Base-by-base conservation (phyloP, 176 grass and related monocot genomes). In the Sorghum bicolor region DNA sequence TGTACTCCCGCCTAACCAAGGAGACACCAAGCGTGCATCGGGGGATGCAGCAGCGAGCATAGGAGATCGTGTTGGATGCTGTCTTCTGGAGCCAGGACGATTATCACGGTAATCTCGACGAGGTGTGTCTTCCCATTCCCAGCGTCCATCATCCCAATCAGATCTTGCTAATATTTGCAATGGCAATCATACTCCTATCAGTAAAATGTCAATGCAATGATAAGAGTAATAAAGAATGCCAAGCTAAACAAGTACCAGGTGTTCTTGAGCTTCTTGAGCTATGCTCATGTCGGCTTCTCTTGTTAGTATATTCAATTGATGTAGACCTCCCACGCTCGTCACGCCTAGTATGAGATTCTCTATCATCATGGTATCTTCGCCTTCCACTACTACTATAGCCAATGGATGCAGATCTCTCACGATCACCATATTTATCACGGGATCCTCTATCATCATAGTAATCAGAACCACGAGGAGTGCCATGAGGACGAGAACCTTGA, bases 71-170 rank as follows among this genome's bases (percentile, higher is more conserved):
- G 86, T 87, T 75, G 92, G 82, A 84, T 86, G 76, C 8, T 88
- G 80, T 61, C 93, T 99, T 41, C 71, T 83, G 74, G 89, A 90
- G 37, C 81, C 55, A 70, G 91, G 81, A 2, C 88, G 83, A 39
- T 70, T 83, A 47, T 96, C 93, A 57, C 85, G 88, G 80, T 86
- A 88, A 44, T 90, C 85, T 62, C 74, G 88, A 45, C 66, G 87
- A 61, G 96, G 96, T 22, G 96, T 94, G 77, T 99, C 96, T 83
- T 99, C 93, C 96, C 96, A 99, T 75, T 99, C 96, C 93, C 87
- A 96, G 79, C 81, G 88, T 15, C 91, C 93, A 79, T 90, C 84
- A 43, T 99, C 93, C 96, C 93, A 99, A 45, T 94, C 93, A 77
- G 93, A 99, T 78, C 93, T 90, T 50, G 55, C 96, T 94, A 79